Evolutionary conservation across 2,329 filamentous ascomycete genomes (phyloP), one percentile per base, ranked within the genome.

Genomic region (Exophiala spinifera): DNA sequence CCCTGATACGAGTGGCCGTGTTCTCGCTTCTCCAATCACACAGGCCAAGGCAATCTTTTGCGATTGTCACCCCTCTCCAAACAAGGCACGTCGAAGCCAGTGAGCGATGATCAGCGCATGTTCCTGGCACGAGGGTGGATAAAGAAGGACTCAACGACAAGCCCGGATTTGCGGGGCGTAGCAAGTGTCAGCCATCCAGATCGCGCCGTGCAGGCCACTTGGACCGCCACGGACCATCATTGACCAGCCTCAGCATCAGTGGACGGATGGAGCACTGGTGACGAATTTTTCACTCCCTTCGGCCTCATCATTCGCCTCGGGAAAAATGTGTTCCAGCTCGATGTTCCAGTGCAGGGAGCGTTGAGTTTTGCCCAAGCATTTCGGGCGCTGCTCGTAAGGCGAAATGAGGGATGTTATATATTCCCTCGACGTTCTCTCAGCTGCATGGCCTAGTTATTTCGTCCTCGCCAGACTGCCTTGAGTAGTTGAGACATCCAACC

Each of bases 221-320:
- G 28, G 28, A 31, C 28, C 28, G 28, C 28, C 28, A 31, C 28
- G 8, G 28, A 31, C 28, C 8, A 51, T 48, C 47, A 49, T 51
- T 20, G 21, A 33, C 23, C 20, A 53, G 47, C 7, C 44, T 54
- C 55, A 34, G 45, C 49, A 33, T 52, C 49, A 52, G 37, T 55
- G 51, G 36, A 37, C 37, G 31, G 42, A 52, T 55, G 52, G 40
- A 50, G 48, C 42, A 52, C 46, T 31, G 45, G 46, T 58, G 56
- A 58, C 56, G 56, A 58, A 52, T 55, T 55, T 31, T 49, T 55
- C 34, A 10, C 31, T 21, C 34, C 19, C 25, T 20, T 15, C 7
- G 13, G 17, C 15, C 17, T 33, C 44, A 37, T 39, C 21, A 55
- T 58, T 58, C 52, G 56, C 34, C 39, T n/a, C 51, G 28, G 47